phyloP scores from a whole-genome alignment of 2,329 filamentous ascomycete genomes.

The Fusarium sp. region DNA sequence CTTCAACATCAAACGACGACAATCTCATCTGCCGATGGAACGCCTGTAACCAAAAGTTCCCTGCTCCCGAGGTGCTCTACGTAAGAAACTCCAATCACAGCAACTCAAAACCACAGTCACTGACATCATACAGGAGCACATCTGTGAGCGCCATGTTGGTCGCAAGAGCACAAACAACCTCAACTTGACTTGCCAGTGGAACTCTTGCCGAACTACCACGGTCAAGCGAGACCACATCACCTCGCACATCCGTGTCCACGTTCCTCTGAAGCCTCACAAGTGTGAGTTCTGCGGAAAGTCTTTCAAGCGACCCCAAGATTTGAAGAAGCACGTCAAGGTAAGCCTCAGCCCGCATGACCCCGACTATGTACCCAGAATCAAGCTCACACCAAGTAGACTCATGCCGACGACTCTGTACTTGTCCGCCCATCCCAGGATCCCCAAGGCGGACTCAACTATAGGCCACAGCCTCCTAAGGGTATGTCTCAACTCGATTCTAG shows the following conservation, averaged over 20 bases:
- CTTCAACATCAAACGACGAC: constrained; percentile 61
- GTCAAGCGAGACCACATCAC: constrained; percentile 99
- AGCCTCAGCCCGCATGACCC: constrained; percentile 23
- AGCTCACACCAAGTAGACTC: constrained; percentile 69
- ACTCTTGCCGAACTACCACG: constrained; percentile 93
- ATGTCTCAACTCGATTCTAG: constrained; percentile 51
- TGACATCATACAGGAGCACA: constrained; percentile 80
- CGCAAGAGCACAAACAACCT: constrained; percentile 99
- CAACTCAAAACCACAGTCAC: neutral
- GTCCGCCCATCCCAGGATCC: constrained; percentile 66
- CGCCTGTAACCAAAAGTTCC: constrained; percentile 70
- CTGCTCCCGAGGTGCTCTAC: constrained; percentile 70
- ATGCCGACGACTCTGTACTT: constrained; percentile 92
- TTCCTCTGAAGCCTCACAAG: constrained; percentile 99
- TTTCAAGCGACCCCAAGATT: constrained; percentile 97
- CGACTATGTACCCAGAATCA: neutral
- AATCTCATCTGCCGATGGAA: constrained; percentile 73
- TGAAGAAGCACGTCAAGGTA: constrained; percentile 98
- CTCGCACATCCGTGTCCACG: constrained; percentile 97
- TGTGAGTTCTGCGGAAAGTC: constrained; percentile 99
- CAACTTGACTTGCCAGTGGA: constrained; percentile 97
- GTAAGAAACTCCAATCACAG: constrained; percentile 57
- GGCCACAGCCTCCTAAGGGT: constrained; percentile 67
- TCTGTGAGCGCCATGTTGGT: constrained; percentile 97
- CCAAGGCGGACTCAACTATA: constrained; percentile 68